Percentiles rank a stretch among this genome's conserved stretches.
phyloP scores from a whole-genome alignment of 768 basidiomycete species.

The Leucosporidium creatinivorum region DNA sequence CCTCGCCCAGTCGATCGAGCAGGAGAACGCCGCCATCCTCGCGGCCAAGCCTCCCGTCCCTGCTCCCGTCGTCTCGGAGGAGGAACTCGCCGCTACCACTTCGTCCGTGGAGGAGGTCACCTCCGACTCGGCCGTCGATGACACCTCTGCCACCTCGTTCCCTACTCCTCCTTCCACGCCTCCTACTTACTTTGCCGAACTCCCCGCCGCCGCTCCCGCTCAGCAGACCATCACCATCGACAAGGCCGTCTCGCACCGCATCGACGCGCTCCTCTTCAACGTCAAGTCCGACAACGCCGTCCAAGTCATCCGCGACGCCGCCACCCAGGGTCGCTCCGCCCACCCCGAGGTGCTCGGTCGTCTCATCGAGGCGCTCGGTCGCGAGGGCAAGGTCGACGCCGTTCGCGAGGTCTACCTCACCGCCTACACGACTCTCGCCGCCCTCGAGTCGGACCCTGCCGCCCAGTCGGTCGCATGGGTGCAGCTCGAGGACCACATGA shows the following conservation, averaged over 20 bases:
- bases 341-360: constrained; percentile 51
- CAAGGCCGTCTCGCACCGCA: background rate
- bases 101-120: background rate
- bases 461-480: constrained; percentile 60
- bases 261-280: constrained; percentile 6
- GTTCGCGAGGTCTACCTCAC: constrained; percentile 60
- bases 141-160: constrained; percentile 9
- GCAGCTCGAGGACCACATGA: constrained; percentile 76
- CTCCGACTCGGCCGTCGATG: background rate
- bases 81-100: background rate
- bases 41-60: background rate
- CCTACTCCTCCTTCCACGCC: constrained; percentile 27
- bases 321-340: constrained; percentile 48
- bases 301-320: constrained; percentile 1
- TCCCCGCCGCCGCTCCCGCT: constrained; percentile 10
- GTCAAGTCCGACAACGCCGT: constrained; percentile 4
- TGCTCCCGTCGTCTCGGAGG: background rate
- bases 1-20: background rate
- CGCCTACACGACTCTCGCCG: constrained; percentile 57
- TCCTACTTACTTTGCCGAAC: constrained; percentile 22
- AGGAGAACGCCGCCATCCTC: background rate
- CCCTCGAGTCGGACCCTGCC: constrained; percentile 47
- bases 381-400: constrained; percentile 52
- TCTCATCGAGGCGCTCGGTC: constrained; percentile 64
- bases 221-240: constrained; percentile 19